Evolutionary conservation across 106 monocot genomes (phyloP).

Genomic region (Cymbidium sinense): DNA sequence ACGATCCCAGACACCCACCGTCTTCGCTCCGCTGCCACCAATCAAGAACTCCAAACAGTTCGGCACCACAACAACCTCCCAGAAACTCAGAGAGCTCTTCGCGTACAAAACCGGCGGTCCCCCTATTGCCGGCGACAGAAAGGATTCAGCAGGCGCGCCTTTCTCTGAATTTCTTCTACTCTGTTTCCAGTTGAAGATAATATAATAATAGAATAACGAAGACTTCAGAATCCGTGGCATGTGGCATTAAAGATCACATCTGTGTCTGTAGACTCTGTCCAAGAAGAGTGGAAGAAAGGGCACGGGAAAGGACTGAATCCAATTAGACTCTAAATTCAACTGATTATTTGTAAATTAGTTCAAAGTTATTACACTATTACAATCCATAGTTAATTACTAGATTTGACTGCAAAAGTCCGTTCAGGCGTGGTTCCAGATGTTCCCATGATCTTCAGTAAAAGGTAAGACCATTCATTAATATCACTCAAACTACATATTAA

Average conservation of each 20-base stretch:
- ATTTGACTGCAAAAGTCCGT: too few relatives aligned
- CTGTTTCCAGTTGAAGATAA: background rate
- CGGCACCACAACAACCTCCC: background rate
- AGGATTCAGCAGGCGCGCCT: background rate
- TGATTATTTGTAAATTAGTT: too few relatives aligned
- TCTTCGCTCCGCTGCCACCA: background rate
- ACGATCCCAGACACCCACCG: background rate
- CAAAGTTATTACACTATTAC: too few relatives aligned
- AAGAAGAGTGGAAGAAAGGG: too few relatives aligned
- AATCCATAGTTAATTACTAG: too few relatives aligned
- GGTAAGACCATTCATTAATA: too few relatives aligned
- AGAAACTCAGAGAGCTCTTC: background rate
- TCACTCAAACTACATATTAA: too few relatives aligned
- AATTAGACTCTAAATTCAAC: too few relatives aligned
- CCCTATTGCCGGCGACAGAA: background rate
- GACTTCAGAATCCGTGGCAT: background rate
- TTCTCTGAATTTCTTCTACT: background rate
- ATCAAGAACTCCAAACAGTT: background rate
- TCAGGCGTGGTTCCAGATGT: too few relatives aligned
- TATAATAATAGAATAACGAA: background rate
- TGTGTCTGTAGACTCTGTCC: background rate
- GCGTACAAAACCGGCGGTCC: background rate
- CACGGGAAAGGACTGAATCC: too few relatives aligned
- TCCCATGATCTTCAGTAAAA: too few relatives aligned
- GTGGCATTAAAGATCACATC: background rate